Percentiles rank a stretch among this genome's conserved stretches.
Conservation (phyloP, 257 asterid species). For the Lantana camara region DNA sequence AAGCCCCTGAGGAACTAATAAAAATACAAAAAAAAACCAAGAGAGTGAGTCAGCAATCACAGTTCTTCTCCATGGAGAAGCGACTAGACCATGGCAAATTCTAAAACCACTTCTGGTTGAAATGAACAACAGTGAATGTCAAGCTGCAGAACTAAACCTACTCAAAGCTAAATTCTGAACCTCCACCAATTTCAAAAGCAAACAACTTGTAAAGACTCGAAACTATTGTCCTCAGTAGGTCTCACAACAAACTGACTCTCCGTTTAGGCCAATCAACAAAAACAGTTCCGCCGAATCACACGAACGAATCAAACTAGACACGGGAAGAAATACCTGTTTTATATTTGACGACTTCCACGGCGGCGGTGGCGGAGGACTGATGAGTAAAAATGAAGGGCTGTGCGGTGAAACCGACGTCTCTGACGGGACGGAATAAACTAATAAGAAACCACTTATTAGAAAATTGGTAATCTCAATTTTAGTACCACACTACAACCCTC, state of each 20-base stretch:
- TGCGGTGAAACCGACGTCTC: too few relatives aligned
- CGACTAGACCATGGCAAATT: not conserved
- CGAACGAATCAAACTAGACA: too few relatives aligned
- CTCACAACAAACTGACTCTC: not conserved
- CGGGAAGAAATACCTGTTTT: too few relatives aligned
- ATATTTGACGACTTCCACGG: too few relatives aligned
- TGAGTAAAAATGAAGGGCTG: too few relatives aligned
- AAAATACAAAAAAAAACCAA: not conserved
- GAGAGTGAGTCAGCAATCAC: constrained; percentile 3
- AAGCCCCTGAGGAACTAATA: constrained; percentile 28
- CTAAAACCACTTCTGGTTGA: not conserved
- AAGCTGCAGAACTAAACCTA: constrained; percentile 5
- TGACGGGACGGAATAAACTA: too few relatives aligned
- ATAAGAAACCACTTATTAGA: too few relatives aligned
- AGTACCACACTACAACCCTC: too few relatives aligned
- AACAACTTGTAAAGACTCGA: not conserved
- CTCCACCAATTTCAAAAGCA: constrained; percentile 24
- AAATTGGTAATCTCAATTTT: too few relatives aligned
- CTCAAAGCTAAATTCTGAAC: not conserved
- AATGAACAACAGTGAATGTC: too few relatives aligned
- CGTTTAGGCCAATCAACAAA: not conserved
- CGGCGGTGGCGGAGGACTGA: too few relatives aligned
- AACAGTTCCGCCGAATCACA: too few relatives aligned
- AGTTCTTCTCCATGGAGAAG: not conserved
- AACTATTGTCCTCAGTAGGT: not conserved